phyloP scores from a whole-genome alignment of 345 rosid genomes.

The Trapa incisa region DNA sequence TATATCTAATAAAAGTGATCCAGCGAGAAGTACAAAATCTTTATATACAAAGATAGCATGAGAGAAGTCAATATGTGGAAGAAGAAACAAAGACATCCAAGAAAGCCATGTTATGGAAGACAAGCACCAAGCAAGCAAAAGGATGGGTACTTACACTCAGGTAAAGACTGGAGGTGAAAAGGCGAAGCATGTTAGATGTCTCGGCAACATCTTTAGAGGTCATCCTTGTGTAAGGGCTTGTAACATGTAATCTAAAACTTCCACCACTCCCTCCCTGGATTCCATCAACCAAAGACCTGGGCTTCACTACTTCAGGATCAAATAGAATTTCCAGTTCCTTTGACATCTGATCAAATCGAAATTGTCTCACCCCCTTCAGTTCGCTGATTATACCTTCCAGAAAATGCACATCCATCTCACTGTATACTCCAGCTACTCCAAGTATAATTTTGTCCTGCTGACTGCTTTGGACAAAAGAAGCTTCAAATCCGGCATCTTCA shows the following conservation, averaged over 20 bases:
- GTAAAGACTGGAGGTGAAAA: conserved; percentile 63
- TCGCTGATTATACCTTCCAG: conserved; percentile 53
- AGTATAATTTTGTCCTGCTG: conserved; percentile 74
- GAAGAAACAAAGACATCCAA: background rate
- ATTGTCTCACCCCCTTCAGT: conserved; percentile 67
- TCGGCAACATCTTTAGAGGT: conserved; percentile 76
- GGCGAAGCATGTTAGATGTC: conserved; percentile 59
- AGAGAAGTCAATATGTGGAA: background rate
- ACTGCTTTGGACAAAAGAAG: conserved; percentile 83
- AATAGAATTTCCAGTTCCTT: conserved; percentile 72
- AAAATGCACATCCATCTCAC: conserved; percentile 57
- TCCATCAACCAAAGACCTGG: conserved; percentile 74
- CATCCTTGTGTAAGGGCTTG: conserved; percentile 80
- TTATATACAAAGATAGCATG: background rate
- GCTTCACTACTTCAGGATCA: conserved; percentile 75
- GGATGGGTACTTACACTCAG: conserved; percentile 65
- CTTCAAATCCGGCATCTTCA: conserved; percentile 97
- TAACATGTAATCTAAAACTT: conserved; percentile 57
- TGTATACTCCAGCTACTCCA: conserved; percentile 49
- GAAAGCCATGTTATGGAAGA: background rate
- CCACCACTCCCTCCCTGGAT: conserved; percentile 59
- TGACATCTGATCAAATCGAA: conserved; percentile 43
- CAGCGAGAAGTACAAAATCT: background rate
- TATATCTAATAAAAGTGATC: background rate
- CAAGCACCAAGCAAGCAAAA: background rate